Conservation (phyloP, 1,139 yeast species). For the Yamadazyma buinensis region DNA sequence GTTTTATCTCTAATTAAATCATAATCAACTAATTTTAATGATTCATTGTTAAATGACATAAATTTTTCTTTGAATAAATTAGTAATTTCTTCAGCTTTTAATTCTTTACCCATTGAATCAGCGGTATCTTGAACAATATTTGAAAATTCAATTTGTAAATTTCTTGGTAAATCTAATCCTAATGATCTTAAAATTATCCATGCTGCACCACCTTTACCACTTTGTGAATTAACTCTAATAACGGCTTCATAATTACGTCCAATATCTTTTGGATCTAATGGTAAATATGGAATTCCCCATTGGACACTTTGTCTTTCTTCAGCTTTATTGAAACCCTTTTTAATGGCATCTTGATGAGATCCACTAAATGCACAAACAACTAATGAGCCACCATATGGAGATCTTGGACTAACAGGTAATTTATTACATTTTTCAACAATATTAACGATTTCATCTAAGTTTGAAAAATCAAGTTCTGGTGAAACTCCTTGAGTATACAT, state of each 20-base stretch:
- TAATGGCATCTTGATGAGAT: slow-evolving; percentile 97
- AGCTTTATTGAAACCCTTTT: slow-evolving; percentile 71
- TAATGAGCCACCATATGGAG: slow-evolving; percentile 95
- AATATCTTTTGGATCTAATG: slow-evolving; percentile 93
- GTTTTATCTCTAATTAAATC: slow-evolving; percentile 30
- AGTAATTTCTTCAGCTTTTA: slow-evolving; percentile 72
- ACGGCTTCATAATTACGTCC: slow-evolving; percentile 98
- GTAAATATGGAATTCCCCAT: slow-evolving; percentile 93
- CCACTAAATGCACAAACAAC: slow-evolving; percentile 97
- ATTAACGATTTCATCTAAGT: slow-evolving; percentile 75
- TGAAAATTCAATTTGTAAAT: slow-evolving; percentile 86
- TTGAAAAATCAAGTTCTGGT: slow-evolving; percentile 85
- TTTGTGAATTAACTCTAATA: slow-evolving; percentile 94
- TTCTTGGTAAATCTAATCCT: slow-evolving; percentile 90
- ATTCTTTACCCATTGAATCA: slow-evolving; percentile 80
- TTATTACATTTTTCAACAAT: slow-evolving; percentile 92
- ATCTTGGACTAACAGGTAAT: slow-evolving; percentile 88
- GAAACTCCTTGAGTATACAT: slow-evolving; percentile 91
- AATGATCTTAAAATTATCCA: slow-evolving; percentile 89
- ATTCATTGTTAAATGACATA: slow-evolving; percentile 46
- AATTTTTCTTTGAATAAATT: slow-evolving; percentile 67
- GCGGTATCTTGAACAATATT: slow-evolving; percentile 78
- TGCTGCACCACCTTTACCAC: slow-evolving; percentile 98
- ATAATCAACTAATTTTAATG: slow-evolving; percentile 50
- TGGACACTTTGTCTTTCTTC: slow-evolving; percentile 23